Evolutionary conservation across 2,329 filamentous ascomycete genomes (phyloP).

Genomic region (Pseudogymnoascus sp.): DNA sequence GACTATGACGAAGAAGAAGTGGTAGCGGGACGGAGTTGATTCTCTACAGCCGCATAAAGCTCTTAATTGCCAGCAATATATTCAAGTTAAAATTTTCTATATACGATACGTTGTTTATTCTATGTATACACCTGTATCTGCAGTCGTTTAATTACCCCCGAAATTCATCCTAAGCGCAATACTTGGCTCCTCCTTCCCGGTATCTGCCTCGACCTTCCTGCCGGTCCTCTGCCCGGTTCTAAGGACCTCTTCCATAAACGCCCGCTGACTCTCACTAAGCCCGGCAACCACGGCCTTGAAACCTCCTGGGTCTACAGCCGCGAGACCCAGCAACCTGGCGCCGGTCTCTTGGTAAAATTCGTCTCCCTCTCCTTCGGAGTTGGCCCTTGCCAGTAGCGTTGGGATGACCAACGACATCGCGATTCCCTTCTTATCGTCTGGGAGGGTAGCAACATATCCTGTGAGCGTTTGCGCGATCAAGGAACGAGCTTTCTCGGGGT

Average conservation of each 20-base stretch:
- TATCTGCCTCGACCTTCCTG: constrained; percentile 35
- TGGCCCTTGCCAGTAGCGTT: constrained; percentile 65
- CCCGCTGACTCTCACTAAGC: constrained; percentile 64
- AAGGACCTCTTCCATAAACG: constrained; percentile 76
- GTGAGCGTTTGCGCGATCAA: constrained; percentile 70
- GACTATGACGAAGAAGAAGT: neutral
- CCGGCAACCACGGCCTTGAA: constrained; percentile 70
- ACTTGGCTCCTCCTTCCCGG: constrained; percentile 56
- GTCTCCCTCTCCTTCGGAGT: constrained; percentile 49
- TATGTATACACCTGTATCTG: neutral
- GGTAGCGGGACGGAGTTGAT: neutral
- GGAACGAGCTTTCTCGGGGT: constrained; percentile 68
- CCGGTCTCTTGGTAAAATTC: constrained; percentile 65
- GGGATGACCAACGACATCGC: constrained; percentile 74
- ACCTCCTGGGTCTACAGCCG: constrained; percentile 61
- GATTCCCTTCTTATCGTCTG: constrained; percentile 42
- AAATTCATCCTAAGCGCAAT: constrained; percentile 97
- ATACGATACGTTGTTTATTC: neutral
- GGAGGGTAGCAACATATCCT: constrained; percentile 54
- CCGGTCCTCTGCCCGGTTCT: constrained; percentile 49
- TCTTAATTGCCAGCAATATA: neutral
- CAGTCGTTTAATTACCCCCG: constrained; percentile 32
- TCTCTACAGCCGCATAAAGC: neutral
- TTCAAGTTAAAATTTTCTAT: neutral
- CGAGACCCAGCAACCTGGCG: constrained; percentile 70